Evolutionary conservation across 805 yeast species (phyloP).

Genomic region (Yamadazyma scolyti): DNA sequence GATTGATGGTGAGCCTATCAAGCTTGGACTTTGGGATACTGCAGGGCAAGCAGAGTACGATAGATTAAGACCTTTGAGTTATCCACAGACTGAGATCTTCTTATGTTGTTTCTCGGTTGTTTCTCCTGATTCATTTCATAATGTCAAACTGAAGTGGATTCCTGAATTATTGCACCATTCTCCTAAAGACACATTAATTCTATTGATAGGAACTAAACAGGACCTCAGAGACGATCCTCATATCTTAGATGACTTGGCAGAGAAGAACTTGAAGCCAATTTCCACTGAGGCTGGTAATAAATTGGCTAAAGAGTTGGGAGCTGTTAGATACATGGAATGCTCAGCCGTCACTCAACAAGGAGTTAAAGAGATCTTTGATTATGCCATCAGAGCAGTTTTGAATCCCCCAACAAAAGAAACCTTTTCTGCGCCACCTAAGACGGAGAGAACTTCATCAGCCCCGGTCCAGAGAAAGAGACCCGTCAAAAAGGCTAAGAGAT

Average conservation of each 20-base stretch:
- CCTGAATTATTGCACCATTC: conserved; percentile 88
- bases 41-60: conserved; percentile 95
- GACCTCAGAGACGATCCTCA: conserved; percentile 83
- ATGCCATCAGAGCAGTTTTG: conserved; percentile 69
- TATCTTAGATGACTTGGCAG: conserved; percentile 64
- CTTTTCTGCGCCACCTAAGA: conserved; percentile 9
- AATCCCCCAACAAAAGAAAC: conserved; percentile 38
- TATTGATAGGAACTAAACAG: conserved; percentile 84
- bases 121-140: conserved; percentile 74
- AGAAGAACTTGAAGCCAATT: conserved; percentile 60
- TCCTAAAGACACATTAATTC: conserved; percentile 60
- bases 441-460: conserved; percentile 4
- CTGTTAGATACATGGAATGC: conserved; percentile 77
- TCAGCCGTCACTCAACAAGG: conserved; percentile 89
- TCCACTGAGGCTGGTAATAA: conserved; percentile 57
- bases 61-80: conserved; percentile 81
- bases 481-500: conserved; percentile 34
- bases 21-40: conserved; percentile 91
- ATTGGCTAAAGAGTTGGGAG: conserved; percentile 67
- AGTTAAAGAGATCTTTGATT: conserved; percentile 79
- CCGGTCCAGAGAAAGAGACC: conserved; percentile 18
- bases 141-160: conserved; percentile 70
- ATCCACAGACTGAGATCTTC: conserved; percentile 90
- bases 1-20: conserved; percentile 77
- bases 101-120: conserved; percentile 82